Percentiles rank a stretch among this genome's conserved stretches.
Conservation (phyloP, 2,329 filamentous ascomycete genomes). For the Cordyceps pruinosa region DNA sequence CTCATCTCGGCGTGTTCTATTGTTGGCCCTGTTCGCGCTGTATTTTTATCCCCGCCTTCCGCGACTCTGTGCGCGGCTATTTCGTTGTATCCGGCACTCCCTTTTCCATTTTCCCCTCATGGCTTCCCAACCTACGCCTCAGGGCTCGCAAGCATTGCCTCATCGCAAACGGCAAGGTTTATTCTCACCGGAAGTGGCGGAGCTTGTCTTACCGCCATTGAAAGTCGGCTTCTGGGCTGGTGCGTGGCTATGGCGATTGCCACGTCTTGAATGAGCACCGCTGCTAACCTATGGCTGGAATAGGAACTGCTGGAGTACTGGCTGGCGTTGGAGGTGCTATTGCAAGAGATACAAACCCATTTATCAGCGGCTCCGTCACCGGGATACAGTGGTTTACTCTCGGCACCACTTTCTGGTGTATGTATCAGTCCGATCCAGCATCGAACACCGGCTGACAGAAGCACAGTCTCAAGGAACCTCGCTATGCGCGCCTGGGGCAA, state of each 20-base stretch:
- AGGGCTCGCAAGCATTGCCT: constrained; percentile 15
- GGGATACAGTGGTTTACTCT: constrained; percentile 77
- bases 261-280: no score
- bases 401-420: constrained; percentile 71
- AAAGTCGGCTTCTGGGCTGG: constrained; percentile 55
- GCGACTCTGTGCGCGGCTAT: neutral
- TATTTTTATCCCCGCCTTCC: neutral
- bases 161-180: constrained; percentile 27
- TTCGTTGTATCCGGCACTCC: neutral
- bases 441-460: neutral
- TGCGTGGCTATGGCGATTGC: constrained; percentile 23
- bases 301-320: constrained; percentile 55
- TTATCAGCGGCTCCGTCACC: constrained; percentile 63
- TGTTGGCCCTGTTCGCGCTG: neutral
- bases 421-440: constrained; percentile 21
- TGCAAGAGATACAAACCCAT: constrained; percentile 57
- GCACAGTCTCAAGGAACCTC: constrained; percentile 41
- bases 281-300: neutral
- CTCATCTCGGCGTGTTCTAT: neutral
- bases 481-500: constrained; percentile 42
- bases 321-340: constrained; percentile 66
- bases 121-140: constrained; percentile 14
- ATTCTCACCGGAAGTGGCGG: constrained; percentile 36
- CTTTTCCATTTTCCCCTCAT: constrained; percentile 11
- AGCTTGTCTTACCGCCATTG: constrained; percentile 44